Evolutionary conservation across 1,284 basidiomycete genomes (phyloP), one percentile per base, ranked within the genome.

Genomic region (Chalciporus sp.): DNA sequence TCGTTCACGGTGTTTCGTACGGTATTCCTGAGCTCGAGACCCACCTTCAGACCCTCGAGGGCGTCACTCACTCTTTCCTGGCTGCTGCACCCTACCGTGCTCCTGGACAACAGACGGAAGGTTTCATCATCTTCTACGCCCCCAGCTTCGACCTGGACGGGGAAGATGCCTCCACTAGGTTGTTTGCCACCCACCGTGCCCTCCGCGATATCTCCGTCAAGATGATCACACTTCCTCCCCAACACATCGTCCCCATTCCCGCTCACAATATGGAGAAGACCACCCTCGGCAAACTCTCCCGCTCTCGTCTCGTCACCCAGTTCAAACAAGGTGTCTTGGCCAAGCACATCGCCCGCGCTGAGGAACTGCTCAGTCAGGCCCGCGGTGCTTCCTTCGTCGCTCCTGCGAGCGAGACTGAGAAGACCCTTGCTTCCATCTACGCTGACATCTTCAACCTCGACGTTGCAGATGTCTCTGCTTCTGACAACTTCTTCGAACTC

Each of bases 1-100:
- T 76, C 41, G 74, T 77, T 16, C 76, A 78, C 42, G 77, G 76
- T 40, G 72, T 78, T 57, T 78, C 76, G n/a, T 72, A 77, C 51
- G 69, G 73, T 33, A 74, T 73, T 26, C 67, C 70, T 0, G 76
- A 78, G 49, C 60, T 75, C 17, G 76, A 75, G 58, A 68, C 73
- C 19, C 71, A 76, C 49, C 63, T 77, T 31, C 74, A 77, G 60
- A 68, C 60, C 6, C 64, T 77, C 8, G 67, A 71, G 7, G 76
- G 76, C 10, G 63, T 74, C 47, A 62, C 64, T 19, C 69, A 71
- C 41, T 73, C 74, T 0, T 72, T 67, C 60, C 68, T 78, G 29
- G 69, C 64, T 42, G 78, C 51, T 67, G 70, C 63, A 61, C 74
- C 65, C 8, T 69, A 71, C 51, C 70, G 67, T 51, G 67, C 66